Base-by-base conservation (phyloP, 1,284 basidiomycete genomes). In the Exobasidium rhododendri region DNA sequence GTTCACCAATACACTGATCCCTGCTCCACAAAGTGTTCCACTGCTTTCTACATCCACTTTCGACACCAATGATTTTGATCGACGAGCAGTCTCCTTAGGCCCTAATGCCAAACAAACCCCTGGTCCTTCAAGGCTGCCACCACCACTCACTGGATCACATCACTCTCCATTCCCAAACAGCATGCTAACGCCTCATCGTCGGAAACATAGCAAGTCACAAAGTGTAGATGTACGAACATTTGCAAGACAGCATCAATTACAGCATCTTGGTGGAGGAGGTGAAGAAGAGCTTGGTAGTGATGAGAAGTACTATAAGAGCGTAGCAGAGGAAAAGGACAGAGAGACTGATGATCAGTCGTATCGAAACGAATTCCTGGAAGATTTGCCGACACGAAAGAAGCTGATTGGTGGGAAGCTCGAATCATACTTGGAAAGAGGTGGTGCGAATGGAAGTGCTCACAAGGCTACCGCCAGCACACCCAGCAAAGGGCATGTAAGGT, bases 1-100 rank as follows among this genome's bases (percentile, higher is more conserved):
- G 0, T 92, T 96, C 81, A 89, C 89, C 50, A 96, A 94, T 79
- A 89, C 87, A 4, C 83, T 85, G 24, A 74, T 65, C 13, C 62
- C 77, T 58, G 62, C 73, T 31, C 73, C 81, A n/a, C 81, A 79
- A 49, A 78, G 82, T 0, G 88, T 67, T 89, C 79, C 70, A 3
- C 51, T 72, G 4, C 59, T 56, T 14, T 56, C 30, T 63, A 66
- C 49, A 43, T n/a, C 51, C 59, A 66, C 43, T 65, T 71, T 43
- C 46, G 53, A 54, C 62, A 13, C 47, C 2, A 24, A 6, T 14
- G 47, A 28, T 6, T 20, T 50, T 13, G 47, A 50, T 24, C 47
- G 26, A 28, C 22, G 47, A 26, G 26, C 13, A 6, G 47, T 50
- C 4, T 50, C 47, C 14, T 26, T 50, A 4, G 26, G 26, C 28